Evolutionary conservation across 148 eudicot species (phyloP).

Genomic region (Fagopyrum homotropicum): DNA sequence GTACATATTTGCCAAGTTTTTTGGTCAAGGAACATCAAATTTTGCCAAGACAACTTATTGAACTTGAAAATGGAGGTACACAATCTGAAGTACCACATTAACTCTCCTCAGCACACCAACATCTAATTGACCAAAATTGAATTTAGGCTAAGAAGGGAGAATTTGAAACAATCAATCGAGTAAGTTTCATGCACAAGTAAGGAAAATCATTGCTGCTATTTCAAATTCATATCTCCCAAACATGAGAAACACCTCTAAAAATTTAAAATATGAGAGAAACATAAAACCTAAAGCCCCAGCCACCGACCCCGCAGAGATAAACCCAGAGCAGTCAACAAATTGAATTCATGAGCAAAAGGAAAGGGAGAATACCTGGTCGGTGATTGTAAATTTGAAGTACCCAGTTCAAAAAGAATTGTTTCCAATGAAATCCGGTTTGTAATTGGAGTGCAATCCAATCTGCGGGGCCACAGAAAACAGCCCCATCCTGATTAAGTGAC

Average conservation of each 20-base stretch:
- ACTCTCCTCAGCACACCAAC: background rate
- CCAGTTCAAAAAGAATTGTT: background rate
- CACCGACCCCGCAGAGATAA: background rate
- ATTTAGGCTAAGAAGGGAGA: background rate
- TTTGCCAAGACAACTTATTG: background rate
- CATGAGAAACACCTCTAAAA: background rate
- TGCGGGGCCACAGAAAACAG: background rate
- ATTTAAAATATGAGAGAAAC: background rate
- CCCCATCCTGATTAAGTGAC: background rate
- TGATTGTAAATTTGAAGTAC: background rate
- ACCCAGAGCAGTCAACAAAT: background rate
- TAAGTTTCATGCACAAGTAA: background rate
- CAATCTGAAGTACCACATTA: background rate
- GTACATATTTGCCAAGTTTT: background rate
- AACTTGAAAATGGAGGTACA: background rate
- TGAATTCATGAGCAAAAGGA: background rate
- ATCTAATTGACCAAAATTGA: background rate
- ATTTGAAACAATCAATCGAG: background rate
- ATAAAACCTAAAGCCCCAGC: background rate
- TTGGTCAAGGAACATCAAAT: background rate
- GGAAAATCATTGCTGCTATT: background rate
- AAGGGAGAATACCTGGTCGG: slow-evolving; percentile 6
- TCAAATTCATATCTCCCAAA: background rate
- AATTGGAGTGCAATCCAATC: background rate
- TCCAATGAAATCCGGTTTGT: background rate